A percentile compares a stretch with the other conserved stretches of the same genome.
These are phyloP conservation scores for Penicillium flavigenum DNA, from an alignment of 495 filamentous ascomycete genomes.

Conservation along the genomic window DNA sequence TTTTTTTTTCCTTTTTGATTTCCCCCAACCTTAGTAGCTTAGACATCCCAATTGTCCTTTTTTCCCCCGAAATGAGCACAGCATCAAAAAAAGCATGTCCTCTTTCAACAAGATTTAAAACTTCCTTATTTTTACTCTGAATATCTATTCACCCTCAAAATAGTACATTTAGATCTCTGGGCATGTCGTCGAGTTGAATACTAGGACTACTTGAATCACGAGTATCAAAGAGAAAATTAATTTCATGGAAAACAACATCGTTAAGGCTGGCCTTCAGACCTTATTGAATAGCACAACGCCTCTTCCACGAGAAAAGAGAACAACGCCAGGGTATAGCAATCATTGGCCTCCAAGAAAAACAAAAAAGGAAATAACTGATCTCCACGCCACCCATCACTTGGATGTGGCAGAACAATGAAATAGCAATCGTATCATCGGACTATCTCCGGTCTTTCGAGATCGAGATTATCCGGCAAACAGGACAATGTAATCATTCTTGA, in stretches of 20 bases:
- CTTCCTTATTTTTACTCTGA: constrained; percentile 2
- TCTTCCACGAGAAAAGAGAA: neutral
- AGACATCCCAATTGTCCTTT: constrained; percentile 43
- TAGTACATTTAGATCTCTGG: constrained; percentile 6
- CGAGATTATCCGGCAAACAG: neutral
- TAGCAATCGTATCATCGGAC: neutral
- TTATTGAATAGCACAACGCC: neutral
- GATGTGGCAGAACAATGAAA: neutral
- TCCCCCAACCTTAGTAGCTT: constrained; percentile 44
- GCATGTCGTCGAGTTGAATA: neutral
- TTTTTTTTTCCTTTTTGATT: constrained; percentile 35
- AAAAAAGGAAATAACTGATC: neutral
- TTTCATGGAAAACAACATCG: neutral
- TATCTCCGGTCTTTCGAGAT: neutral
- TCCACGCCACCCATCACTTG: neutral
- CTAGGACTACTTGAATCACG: neutral
- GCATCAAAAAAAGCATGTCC: constrained; percentile 25
- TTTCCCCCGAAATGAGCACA: constrained; percentile 25
- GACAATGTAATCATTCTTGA: neutral
- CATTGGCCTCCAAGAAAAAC: neutral
- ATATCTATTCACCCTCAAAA: neutral
- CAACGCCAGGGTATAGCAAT: constrained; percentile 13
- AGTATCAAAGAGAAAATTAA: neutral
- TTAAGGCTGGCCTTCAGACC: neutral
- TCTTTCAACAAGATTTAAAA: constrained; percentile 22